These are phyloP conservation scores for Sarcodon aspratus DNA, from an alignment of 768 basidiomycete species.

Conservation along the genomic window DNA sequence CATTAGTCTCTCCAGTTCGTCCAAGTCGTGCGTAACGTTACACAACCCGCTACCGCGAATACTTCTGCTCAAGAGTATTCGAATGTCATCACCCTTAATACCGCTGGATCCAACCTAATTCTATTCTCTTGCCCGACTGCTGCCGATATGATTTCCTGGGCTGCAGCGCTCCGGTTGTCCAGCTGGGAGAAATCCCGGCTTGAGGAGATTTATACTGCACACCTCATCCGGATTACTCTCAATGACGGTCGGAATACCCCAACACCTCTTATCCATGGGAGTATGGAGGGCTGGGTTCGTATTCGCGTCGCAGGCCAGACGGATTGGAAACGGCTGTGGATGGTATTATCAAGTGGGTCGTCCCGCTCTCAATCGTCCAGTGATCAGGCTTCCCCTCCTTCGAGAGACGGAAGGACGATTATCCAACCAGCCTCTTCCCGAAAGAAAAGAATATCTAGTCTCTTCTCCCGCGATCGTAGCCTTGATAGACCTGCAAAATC, in stretches of 20 bases:
- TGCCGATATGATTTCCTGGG: slow-evolving; percentile 73
- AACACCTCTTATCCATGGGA: slow-evolving; percentile 55
- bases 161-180: slow-evolving; percentile 78
- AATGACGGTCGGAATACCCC: slow-evolving; percentile 42
- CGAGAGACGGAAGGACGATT: slow-evolving; percentile 11
- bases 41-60: slow-evolving; percentile 40
- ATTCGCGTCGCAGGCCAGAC: slow-evolving; percentile 93
- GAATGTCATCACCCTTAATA: slow-evolving; percentile 86
- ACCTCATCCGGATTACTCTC: slow-evolving; percentile 75
- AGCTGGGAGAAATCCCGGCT: slow-evolving; percentile 93
- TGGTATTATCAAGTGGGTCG: slow-evolving; percentile 49
- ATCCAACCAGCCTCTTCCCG: slow-evolving; percentile 10
- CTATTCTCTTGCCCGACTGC: slow-evolving; percentile 79
- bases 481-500: slow-evolving; percentile 19
- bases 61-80: slow-evolving; percentile 46
- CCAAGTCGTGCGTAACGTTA: slow-evolving; percentile 66
- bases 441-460: slow-evolving; percentile 51
- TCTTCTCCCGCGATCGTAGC: slow-evolving; percentile 47
- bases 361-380: slow-evolving; percentile 13
- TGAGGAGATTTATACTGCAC: slow-evolving; percentile 96
- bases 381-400: slow-evolving; percentile 15
- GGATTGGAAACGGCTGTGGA: slow-evolving; percentile 91
- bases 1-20: slow-evolving; percentile 42
- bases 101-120: slow-evolving; percentile 83
- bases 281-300: slow-evolving; percentile 86